Percentiles rank a stretch among this genome's conserved stretches.
Evolutionary conservation across 2,329 filamentous ascomycete species (phyloP).

Genomic region (Sporothrix inflata): DNA sequence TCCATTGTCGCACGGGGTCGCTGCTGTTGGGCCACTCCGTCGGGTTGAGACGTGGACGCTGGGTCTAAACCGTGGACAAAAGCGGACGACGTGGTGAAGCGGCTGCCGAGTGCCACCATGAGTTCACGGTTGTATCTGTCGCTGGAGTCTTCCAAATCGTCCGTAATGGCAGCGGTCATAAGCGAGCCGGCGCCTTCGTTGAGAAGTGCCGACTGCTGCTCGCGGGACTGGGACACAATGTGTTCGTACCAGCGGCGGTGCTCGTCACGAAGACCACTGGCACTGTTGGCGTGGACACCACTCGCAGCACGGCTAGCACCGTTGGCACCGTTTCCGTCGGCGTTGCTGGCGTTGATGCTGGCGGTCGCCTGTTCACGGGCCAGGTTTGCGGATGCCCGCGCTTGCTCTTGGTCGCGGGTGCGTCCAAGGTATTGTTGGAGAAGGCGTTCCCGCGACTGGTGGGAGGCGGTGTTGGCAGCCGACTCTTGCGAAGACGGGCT

Average conservation of each 20-base stretch:
- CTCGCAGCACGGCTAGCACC: background rate
- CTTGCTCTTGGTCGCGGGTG: constrained; percentile 12
- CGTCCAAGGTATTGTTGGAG: constrained; percentile 12
- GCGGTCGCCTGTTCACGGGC: background rate
- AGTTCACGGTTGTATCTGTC: background rate
- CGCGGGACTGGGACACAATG: background rate
- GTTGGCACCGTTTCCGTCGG: background rate
- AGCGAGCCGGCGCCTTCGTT: background rate
- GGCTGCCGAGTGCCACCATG: background rate
- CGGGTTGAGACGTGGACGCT: background rate
- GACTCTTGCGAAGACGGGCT: background rate
- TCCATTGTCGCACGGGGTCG: background rate
- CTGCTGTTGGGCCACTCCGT: background rate
- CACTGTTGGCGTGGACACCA: background rate
- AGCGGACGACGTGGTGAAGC: background rate
- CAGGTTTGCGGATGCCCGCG: background rate
- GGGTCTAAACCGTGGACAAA: background rate
- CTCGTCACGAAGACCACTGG: background rate
- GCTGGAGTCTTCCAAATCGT: background rate
- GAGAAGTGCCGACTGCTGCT: background rate
- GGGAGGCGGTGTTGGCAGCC: background rate
- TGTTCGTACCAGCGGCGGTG: constrained; percentile 11
- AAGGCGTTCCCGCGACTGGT: background rate
- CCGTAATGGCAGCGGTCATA: background rate
- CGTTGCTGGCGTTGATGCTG: background rate